These are phyloP conservation scores for Colletotrichum lini DNA, from an alignment of 2,329 filamentous ascomycete genomes.

Conservation along the genomic window DNA sequence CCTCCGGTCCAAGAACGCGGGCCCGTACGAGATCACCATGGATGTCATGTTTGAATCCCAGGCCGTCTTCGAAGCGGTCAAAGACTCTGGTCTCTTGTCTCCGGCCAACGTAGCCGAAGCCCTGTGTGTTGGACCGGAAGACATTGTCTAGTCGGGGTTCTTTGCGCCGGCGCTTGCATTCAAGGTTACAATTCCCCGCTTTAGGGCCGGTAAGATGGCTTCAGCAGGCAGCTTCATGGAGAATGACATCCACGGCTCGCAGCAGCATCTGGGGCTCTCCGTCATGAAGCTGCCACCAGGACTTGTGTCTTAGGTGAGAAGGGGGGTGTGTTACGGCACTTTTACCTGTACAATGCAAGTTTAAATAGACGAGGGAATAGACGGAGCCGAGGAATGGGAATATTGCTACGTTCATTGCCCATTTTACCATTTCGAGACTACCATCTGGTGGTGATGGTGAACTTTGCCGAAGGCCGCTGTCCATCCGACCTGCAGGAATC, in stretches of 20 bases:
- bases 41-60: constrained; percentile 63
- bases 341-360: background rate
- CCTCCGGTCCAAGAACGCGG: constrained; percentile 65
- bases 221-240: constrained; percentile 32
- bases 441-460: background rate
- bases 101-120: constrained; percentile 51
- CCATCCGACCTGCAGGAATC: background rate
- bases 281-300: constrained; percentile 38
- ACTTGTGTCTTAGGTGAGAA: constrained; percentile 12
- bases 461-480: background rate
- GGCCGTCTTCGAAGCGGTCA: constrained; percentile 53
- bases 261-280: constrained; percentile 28
- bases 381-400: background rate
- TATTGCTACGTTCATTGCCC: fast-evolving
- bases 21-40: constrained; percentile 66
- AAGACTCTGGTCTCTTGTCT: constrained; percentile 53
- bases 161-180: constrained; percentile 63
- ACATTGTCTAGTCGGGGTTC: constrained; percentile 56
- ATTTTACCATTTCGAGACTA: too few species aligned
- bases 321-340: fast-evolving
- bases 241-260: constrained; percentile 31
- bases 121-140: constrained; percentile 46
- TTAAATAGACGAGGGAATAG: background rate
- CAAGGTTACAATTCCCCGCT: constrained; percentile 58
- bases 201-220: constrained; percentile 18